A percentile compares a stretch with the other conserved stretches of the same genome.
phyloP scores from a whole-genome alignment of 129 eudicot species.

The Lactuca sativa region DNA sequence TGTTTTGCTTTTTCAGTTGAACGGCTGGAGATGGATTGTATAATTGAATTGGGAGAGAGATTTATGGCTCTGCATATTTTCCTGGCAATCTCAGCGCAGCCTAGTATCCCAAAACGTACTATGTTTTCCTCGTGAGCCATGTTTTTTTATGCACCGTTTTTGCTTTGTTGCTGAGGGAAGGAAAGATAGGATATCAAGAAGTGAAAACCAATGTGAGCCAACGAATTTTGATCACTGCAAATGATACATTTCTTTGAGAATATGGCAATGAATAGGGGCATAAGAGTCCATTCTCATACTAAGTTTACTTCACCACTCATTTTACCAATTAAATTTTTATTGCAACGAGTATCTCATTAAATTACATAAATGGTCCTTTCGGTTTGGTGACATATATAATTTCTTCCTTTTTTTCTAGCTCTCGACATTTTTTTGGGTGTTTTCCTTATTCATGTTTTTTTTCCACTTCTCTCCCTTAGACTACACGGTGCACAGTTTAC shows the following conservation, averaged over 20 bases:
- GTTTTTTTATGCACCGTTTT: constrained; percentile 13
- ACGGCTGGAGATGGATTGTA: constrained; percentile 73
- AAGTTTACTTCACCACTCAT: neutral
- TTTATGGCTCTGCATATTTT: constrained; percentile 69
- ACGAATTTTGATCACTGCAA: constrained; percentile 3
- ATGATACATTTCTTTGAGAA: neutral
- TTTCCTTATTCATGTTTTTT: no score
- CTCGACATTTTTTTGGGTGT: no score
- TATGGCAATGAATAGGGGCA: neutral
- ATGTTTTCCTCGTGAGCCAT: constrained; percentile 42
- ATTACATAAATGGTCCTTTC: no score
- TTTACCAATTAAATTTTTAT: no score
- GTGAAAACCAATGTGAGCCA: constrained; percentile 21
- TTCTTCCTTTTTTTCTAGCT: no score
- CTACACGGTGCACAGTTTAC: no score
- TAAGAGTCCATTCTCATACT: constrained; percentile 5
- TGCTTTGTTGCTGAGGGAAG: constrained; percentile 8
- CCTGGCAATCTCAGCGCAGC: constrained; percentile 77
- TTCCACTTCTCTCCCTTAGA: no score
- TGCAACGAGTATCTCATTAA: no score
- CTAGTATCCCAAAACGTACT: constrained; percentile 63
- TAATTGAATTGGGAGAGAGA: constrained; percentile 58
- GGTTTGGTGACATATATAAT: no score
- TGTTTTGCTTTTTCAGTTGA: constrained; percentile 57
- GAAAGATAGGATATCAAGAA: constrained; percentile 11